Conservation (phyloP, 2,329 filamentous ascomycete genomes). For the Sarocladium oryzae region DNA sequence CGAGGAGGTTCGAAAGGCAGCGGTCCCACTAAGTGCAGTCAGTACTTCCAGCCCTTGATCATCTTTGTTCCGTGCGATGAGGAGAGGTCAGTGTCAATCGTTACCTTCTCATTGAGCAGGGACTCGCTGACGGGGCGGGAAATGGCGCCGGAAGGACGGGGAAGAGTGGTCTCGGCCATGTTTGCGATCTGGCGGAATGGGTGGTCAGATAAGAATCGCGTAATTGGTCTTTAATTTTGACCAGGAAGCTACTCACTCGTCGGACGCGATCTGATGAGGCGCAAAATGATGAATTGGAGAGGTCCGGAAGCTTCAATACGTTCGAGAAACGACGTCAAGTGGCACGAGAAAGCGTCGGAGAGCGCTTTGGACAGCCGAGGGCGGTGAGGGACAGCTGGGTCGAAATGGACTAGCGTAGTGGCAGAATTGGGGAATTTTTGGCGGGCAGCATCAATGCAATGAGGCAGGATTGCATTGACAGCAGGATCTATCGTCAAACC, state of each 20-base stretch:
- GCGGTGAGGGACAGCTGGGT: constrained; percentile 33
- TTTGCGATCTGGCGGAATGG: constrained; percentile 16
- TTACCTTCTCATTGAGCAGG: constrained; percentile 97
- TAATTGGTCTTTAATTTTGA: background rate
- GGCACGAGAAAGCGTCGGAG: constrained; percentile 32
- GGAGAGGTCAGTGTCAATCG: constrained; percentile 9
- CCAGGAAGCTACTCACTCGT: background rate
- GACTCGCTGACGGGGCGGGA: constrained; percentile 92
- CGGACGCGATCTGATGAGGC: constrained; percentile 15
- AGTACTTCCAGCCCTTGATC: constrained; percentile 13
- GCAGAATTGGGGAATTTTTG: constrained; percentile 44
- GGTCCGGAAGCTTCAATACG: constrained; percentile 1
- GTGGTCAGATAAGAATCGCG: background rate
- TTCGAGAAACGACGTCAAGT: constrained; percentile 8
- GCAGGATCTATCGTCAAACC: background rate
- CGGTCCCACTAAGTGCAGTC: constrained; percentile 77
- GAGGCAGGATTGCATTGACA: background rate
- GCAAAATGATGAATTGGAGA: background rate
- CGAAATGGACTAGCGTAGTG: constrained; percentile 20
- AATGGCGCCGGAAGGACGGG: constrained; percentile 53
- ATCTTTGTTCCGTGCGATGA: background rate
- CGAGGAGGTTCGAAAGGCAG: constrained; percentile 94
- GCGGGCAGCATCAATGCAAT: constrained; percentile 9
- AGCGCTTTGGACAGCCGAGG: constrained; percentile 23
- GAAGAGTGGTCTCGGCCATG: constrained; percentile 48